A percentile compares a stretch with the other conserved stretches of the same genome.
Conservation (phyloP, 2,329 filamentous ascomycete genomes). For the Apiospora marii region DNA sequence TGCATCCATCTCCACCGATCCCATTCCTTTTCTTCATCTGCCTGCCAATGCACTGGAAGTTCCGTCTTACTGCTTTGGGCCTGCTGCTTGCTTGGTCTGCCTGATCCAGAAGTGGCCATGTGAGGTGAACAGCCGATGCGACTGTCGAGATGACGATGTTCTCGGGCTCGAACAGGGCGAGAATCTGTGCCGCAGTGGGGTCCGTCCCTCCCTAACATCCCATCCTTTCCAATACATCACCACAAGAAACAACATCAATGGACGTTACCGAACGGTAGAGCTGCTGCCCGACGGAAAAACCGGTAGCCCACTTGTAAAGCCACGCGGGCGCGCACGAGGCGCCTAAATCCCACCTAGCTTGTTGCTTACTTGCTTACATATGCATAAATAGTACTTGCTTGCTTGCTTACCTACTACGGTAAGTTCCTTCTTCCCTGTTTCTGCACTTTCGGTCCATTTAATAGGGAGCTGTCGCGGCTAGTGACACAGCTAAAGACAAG, state of each 20-base stretch:
- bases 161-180: not conserved
- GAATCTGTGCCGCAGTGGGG: slow-evolving; percentile 5
- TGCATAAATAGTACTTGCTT: not conserved
- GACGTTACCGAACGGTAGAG: not conserved
- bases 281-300: not conserved
- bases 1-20: not conserved
- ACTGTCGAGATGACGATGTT: slow-evolving; percentile 14
- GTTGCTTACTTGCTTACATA: not conserved
- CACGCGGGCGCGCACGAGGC: slow-evolving; percentile 1
- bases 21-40: not conserved
- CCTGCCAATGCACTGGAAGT: not conserved
- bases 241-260: not conserved
- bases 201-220: not conserved
- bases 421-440: not conserved
- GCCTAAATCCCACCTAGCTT: not conserved
- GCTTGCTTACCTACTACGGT: too few relatives aligned
- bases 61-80: slow-evolving; percentile 13
- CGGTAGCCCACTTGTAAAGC: not conserved
- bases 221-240: not conserved
- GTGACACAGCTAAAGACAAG: not conserved
- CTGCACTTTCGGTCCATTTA: not conserved
- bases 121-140: not conserved
- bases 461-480: not conserved
- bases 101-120: not conserved
- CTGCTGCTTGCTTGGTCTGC: not conserved